Conservation (phyloP, 2,329 filamentous ascomycete genomes). For the Hypoxylon sp. region DNA sequence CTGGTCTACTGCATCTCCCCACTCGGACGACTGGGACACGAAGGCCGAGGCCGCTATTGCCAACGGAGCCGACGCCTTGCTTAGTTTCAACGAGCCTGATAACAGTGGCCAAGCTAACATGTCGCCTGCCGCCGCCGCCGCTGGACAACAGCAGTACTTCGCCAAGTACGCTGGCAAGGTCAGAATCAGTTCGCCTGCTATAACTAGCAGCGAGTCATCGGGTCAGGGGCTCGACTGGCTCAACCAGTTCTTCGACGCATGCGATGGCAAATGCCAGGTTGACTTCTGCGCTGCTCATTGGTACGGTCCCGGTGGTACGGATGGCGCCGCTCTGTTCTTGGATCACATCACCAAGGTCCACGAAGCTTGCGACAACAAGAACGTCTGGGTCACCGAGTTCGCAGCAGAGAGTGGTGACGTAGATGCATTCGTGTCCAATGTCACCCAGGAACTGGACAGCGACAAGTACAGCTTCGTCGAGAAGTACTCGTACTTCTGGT, state of each 20-base stretch:
- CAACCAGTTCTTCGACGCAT: slow-evolving; percentile 64
- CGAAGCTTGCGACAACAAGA: slow-evolving; percentile 61
- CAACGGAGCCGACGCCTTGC: slow-evolving; percentile 67
- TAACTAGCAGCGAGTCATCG: slow-evolving; percentile 68
- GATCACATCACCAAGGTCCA: slow-evolving; percentile 64
- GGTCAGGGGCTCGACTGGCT: slow-evolving; percentile 71
- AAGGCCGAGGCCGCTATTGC: slow-evolving; percentile 66
- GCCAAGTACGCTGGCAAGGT: slow-evolving; percentile 67
- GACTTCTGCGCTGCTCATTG: slow-evolving; percentile 75
- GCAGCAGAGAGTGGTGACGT: slow-evolving; percentile 63
- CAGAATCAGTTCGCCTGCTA: slow-evolving; percentile 69
- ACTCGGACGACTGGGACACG: slow-evolving; percentile 63
- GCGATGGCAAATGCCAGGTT: slow-evolving; percentile 64
- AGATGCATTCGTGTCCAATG: slow-evolving; percentile 63
- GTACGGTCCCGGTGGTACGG: slow-evolving; percentile 64
- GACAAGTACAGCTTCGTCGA: slow-evolving; percentile 63
- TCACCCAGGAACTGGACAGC: slow-evolving; percentile 63
- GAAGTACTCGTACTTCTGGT: slow-evolving; percentile 71
- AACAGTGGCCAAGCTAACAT: slow-evolving; percentile 70
- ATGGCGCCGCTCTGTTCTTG: slow-evolving; percentile 66
- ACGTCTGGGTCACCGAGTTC: slow-evolving; percentile 76
- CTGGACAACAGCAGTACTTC: slow-evolving; percentile 66
- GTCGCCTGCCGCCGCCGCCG: slow-evolving; percentile 64
- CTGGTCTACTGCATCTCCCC: slow-evolving; percentile 64
- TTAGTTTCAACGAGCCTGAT: slow-evolving; percentile 82